phyloP scores from a whole-genome alignment of 179 eudicot species.

The Heliamphora pulchella region DNA sequence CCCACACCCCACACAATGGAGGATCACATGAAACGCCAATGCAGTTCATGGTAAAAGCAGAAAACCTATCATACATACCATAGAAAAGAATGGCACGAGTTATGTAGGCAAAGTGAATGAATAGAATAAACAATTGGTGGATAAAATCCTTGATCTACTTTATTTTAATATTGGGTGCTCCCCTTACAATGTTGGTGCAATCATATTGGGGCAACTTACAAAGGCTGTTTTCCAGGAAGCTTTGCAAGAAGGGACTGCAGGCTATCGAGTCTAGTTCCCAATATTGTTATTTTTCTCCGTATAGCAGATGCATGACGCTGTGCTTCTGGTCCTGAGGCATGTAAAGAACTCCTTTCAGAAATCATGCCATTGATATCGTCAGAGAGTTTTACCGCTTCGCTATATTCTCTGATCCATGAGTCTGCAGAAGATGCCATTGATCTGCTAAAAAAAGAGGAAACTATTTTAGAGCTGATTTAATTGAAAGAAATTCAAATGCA shows the following conservation, averaged over 20 bases:
- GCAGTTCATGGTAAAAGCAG: not conserved
- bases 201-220: slow-evolving; percentile 40
- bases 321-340: slow-evolving; percentile 60
- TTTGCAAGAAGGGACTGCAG: slow-evolving; percentile 59
- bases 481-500: not conserved
- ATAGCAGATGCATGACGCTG: slow-evolving; percentile 82
- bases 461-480: not conserved
- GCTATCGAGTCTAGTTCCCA: slow-evolving; percentile 85
- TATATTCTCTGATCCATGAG: slow-evolving; percentile 80
- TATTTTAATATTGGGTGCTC: not conserved
- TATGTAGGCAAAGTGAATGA: not conserved
- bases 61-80: not conserved
- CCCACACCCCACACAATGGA: not conserved
- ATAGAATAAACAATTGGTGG: not conserved
- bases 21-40: not conserved
- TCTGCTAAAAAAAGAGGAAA: slow-evolving; percentile 17
- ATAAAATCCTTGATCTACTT: not conserved
- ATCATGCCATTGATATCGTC: slow-evolving; percentile 76
- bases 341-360: slow-evolving; percentile 59
- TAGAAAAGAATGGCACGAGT: not conserved
- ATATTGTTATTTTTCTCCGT: slow-evolving; percentile 77
- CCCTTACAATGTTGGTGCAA: not conserved
- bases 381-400: slow-evolving; percentile 73
- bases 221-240: slow-evolving; percentile 63
- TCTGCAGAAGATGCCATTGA: slow-evolving; percentile 67